These are phyloP conservation scores for Cyanidiococcus yangmingshanensis DNA, from an alignment of 23 red algal species.

Conservation along the genomic window DNA sequence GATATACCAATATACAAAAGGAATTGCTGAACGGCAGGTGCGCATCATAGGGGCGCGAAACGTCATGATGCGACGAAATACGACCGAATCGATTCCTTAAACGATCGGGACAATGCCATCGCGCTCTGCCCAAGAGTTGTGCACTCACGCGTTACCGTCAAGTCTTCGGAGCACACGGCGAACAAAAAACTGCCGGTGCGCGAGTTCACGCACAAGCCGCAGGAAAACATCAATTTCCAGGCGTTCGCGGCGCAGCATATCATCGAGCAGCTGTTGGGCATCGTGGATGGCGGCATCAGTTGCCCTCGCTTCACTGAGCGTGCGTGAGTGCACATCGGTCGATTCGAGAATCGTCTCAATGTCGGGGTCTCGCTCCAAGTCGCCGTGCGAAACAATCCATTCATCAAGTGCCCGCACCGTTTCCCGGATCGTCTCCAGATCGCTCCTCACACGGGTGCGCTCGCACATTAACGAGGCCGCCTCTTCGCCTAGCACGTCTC, in stretches of 20 bases:
- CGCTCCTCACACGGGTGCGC: not conserved
- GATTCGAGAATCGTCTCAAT: not conserved
- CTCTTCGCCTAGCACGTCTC: not conserved
- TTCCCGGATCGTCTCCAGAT: not conserved
- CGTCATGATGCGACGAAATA: too few relatives aligned
- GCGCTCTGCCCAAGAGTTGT: too few relatives aligned
- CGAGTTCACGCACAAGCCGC: constrained; percentile 6
- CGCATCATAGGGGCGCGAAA: too few relatives aligned
- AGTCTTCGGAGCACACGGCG: not conserved
- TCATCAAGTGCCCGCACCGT: not conserved
- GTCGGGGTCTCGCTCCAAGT: not conserved
- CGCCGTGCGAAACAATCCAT: constrained; percentile 2
- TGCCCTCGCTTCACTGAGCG: not conserved
- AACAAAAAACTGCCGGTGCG: not conserved
- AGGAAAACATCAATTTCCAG: not conserved
- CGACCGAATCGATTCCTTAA: too few relatives aligned
- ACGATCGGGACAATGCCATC: too few relatives aligned
- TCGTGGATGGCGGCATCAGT: not conserved
- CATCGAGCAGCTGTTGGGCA: not conserved
- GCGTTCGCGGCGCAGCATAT: not conserved
- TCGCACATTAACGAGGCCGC: not conserved
- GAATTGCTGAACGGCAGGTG: too few relatives aligned
- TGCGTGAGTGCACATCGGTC: not conserved
- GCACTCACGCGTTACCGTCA: constrained; percentile 3
- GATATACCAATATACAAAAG: too few relatives aligned